Percentiles rank a stretch among this genome's conserved stretches.
Evolutionary conservation across 768 basidiomycete genomes (phyloP).

Genomic region (Leccinum longicurvipes): DNA sequence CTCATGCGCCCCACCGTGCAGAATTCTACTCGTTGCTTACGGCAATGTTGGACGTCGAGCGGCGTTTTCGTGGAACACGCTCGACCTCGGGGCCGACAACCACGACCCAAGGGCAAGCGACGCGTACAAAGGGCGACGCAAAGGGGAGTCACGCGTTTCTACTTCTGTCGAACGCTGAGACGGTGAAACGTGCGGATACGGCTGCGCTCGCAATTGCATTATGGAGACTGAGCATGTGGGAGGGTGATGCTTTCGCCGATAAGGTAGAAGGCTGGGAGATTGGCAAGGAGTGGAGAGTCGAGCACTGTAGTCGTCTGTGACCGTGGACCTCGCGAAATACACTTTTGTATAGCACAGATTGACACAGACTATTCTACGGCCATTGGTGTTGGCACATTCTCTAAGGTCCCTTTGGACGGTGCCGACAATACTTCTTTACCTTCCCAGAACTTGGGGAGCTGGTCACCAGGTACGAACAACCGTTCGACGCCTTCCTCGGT

Average conservation of each 20-base stretch:
- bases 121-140: constrained; percentile 25
- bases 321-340: background rate
- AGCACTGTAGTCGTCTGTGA: constrained; percentile 7
- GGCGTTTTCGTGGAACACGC: constrained; percentile 20
- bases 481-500: constrained; percentile 90
- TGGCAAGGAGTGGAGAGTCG: constrained; percentile 24
- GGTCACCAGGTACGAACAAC: constrained; percentile 86
- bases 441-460: constrained; percentile 89
- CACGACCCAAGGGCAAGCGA: background rate
- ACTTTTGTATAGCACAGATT: background rate
- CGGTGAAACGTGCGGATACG: constrained; percentile 53
- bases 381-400: constrained; percentile 38
- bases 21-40: constrained; percentile 49
- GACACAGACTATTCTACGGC: constrained; percentile 37
- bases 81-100: background rate
- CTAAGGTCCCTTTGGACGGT: constrained; percentile 20
- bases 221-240: constrained; percentile 80
- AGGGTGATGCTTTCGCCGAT: constrained; percentile 39
- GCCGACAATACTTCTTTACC: constrained; percentile 67
- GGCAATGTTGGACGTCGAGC: constrained; percentile 48
- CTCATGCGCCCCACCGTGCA: constrained; percentile 56
- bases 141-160: constrained; percentile 72
- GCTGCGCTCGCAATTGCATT: constrained; percentile 66
- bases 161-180: constrained; percentile 49
- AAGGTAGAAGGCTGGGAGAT: constrained; percentile 37